Base-by-base conservation (phyloP, 2,329 filamentous ascomycete species). In the Cladosporium cucumerinum region DNA sequence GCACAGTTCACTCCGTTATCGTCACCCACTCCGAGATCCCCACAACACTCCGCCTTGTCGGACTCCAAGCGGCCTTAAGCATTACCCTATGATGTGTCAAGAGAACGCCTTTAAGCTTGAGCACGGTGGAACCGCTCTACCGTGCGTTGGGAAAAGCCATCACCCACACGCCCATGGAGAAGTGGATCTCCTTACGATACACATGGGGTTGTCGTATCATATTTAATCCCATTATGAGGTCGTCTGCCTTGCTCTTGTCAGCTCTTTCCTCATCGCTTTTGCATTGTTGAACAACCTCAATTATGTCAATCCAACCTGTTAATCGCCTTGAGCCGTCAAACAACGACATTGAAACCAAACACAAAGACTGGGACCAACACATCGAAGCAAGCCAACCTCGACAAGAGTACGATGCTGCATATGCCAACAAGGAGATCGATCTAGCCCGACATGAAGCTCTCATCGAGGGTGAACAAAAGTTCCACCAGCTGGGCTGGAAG, bases 401-500 rank as follows among this genome's bases (percentile, higher is more conserved):
- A 3, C 18, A n/a, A 43, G 48, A 55, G 10, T 32, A 62, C 60
- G 60, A 55, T 12, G 18, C 57, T 7, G 43, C 28, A n/a, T 57
- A 57, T 16, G 32, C 73, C 5, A 70, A 70, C 60, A 75, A 75
- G 65, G 76, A 78, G 68, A 73, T 72, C 68, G 74, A 75, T 30
- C 72, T 71, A 12, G 74, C 76, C 58, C 68, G 74, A 48, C 51
- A 67, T 67, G 70, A 73, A 61, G 59, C 72, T 65, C 67, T 77
- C 57, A 72, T 68, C n/a, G 67, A 72, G 55, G 71, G 71, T 58
- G 66, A 72, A 55, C 65, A 69, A 25, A 78, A 78, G 66, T 81
- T 79, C 73, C 69, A 76, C 55, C 71, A 72, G 18, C 73, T 83
- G 28, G 78, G 83, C 59, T 85, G 83, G 83, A 82, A 83, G 70